Evolutionary conservation across 352 stramenopile genomes (phyloP).

Genomic region (Globisporangium barbulae): DNA sequence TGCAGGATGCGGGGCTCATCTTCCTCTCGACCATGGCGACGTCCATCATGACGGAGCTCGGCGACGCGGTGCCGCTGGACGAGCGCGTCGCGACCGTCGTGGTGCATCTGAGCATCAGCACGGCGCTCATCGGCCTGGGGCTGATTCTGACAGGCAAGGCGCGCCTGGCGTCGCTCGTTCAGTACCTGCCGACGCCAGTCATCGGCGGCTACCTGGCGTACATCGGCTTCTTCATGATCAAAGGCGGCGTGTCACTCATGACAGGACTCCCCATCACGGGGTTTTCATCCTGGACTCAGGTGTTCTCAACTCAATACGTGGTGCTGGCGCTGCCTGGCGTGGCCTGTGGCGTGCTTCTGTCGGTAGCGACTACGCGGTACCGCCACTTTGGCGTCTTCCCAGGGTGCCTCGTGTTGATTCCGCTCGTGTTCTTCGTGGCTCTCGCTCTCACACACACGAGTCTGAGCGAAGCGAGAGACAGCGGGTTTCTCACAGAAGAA

Average conservation of each 20-base stretch:
- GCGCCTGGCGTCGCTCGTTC: conserved; percentile 91
- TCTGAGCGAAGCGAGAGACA: conserved; percentile 83
- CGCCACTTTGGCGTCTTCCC: conserved; percentile 68
- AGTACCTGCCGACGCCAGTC: conserved; percentile 94
- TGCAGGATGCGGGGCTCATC: conserved; percentile 96
- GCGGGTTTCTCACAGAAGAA: conserved; percentile 78
- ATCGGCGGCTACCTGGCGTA: conserved; percentile 96
- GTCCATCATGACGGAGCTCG: conserved; percentile 81
- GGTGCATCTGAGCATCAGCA: conserved; percentile 90
- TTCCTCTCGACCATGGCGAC: conserved; percentile 94
- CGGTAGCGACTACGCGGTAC: conserved; percentile 60
- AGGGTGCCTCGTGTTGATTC: conserved; percentile 43
- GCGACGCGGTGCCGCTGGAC: conserved; percentile 42
- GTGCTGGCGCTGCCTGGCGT: conserved; percentile 81
- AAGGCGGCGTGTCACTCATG: conserved; percentile 87
- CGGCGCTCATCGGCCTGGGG: conserved; percentile 86
- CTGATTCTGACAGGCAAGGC: conserved; percentile 90
- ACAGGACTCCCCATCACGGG: conserved; percentile 75
- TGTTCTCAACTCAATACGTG: conserved; percentile 55
- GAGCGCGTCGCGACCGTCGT: conserved; percentile 89
- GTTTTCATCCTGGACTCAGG: conserved; percentile 56
- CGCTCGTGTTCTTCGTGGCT: conserved; percentile 84
- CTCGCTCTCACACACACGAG: conserved; percentile 66
- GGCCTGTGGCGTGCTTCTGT: conserved; percentile 66
- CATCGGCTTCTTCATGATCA: conserved; percentile 95